Base-by-base conservation (phyloP, 257 asterid species). In the Forsythia suspensa region DNA sequence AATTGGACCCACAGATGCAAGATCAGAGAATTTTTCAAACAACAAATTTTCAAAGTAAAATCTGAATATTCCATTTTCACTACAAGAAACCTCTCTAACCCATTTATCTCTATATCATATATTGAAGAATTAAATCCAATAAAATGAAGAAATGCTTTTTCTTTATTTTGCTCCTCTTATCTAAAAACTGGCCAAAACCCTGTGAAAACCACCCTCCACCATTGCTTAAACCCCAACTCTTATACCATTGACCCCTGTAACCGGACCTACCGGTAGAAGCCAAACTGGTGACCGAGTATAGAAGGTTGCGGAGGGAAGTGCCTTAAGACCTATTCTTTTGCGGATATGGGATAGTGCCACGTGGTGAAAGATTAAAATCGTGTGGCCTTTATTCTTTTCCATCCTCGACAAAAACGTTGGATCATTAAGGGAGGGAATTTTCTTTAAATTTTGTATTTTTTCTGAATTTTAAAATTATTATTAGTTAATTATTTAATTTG, bases 211-310 rank as follows among this genome's bases (percentile, higher is more conserved):
- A 88, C 88, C 78, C 77, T 75, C 75, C 34, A 72, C 73, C 81
- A 84, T 83, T 63, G 87, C 95, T 92, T 88, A 90, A 94, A 91
- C 96, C 98, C 97, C 96, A 89, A 79, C 78, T 88, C 94, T 92
- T 92, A 92, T 92, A 94, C 90, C 88, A 88, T 80, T 86, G 93
- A 87, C 90, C 85, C 79, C 79, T 68, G 94, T 73, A 40, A 92
- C 92, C 88, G 90, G 91, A 75, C 55, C 77, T 72, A 77, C 61
- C 88, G 90, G 97, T 90, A 79, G 68, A 72, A 39, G 70, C 79
- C 77, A 81, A 41, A 73, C 29, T 15, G 5, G 42, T 81, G 84
- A 92, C 93, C 84, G 91, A 84, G 84, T 85, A 88, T 76, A 83
- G 69, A 38, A 76, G 88, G 92, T 91, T 74, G 69, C 84, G 71